Evolutionary conservation across 768 basidiomycete genomes (phyloP).

Genomic region (Hydnum rufescens): DNA sequence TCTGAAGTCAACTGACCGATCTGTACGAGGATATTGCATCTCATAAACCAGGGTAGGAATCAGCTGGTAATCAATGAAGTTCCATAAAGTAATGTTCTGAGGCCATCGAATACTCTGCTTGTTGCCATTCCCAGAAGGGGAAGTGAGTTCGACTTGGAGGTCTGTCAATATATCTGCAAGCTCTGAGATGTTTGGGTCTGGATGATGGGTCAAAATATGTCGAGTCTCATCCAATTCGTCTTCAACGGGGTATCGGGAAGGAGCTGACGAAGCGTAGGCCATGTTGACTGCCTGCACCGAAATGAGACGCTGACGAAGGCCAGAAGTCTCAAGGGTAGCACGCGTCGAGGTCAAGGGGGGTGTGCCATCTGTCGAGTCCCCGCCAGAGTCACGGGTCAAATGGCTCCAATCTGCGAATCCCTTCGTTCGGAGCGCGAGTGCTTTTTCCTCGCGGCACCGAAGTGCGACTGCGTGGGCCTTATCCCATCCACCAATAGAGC

Average conservation of each 20-base stretch:
- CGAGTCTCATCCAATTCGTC: background rate
- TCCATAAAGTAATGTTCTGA: slow-evolving; percentile 57
- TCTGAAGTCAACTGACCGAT: background rate
- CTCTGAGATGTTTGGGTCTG: slow-evolving; percentile 38
- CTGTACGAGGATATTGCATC: slow-evolving; percentile 86
- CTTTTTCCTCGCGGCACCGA: too few relatives aligned
- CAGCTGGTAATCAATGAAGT: slow-evolving; percentile 71
- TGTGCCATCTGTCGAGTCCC: too few relatives aligned
- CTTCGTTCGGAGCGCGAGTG: too few relatives aligned
- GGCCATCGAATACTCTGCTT: slow-evolving; percentile 57
- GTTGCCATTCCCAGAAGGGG: slow-evolving; percentile 27
- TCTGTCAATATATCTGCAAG: slow-evolving; percentile 63
- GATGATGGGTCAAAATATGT: slow-evolving; percentile 23
- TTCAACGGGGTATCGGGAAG: background rate
- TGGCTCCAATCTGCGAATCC: too few relatives aligned
- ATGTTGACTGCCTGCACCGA: background rate
- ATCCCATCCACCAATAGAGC: too few relatives aligned
- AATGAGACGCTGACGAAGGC: background rate
- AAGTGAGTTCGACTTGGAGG: slow-evolving; percentile 54
- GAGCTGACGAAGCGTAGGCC: background rate
- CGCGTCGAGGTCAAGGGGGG: too few relatives aligned
- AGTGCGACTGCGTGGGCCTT: too few relatives aligned
- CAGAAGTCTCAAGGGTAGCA: background rate
- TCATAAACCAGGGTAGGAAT: slow-evolving; percentile 92
- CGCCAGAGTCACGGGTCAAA: too few relatives aligned